phyloP scores from a whole-genome alignment of 2,329 filamentous ascomycete genomes.

The Lojkania enalia region DNA sequence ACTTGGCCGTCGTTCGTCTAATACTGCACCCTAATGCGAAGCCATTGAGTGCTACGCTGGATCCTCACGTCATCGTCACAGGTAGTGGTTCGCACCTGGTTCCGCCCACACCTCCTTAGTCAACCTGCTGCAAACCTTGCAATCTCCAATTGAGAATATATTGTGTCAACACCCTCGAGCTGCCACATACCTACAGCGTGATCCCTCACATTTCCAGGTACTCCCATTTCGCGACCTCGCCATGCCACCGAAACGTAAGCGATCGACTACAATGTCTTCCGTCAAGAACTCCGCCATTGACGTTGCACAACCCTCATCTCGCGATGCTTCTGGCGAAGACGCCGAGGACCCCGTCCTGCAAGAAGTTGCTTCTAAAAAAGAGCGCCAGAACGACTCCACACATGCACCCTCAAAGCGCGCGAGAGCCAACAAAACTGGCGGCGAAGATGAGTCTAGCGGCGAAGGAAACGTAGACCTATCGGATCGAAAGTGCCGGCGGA shows the following conservation, averaged over 20 bases:
- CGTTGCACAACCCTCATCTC: conserved; percentile 71
- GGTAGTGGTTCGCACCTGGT: background rate
- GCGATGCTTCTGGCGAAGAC: conserved; percentile 83
- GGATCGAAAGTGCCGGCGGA: conserved; percentile 41
- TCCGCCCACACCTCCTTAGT: background rate
- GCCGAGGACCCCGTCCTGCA: conserved; percentile 70
- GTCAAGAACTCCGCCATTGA: conserved; percentile 57
- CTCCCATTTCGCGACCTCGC: background rate
- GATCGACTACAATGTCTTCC: conserved; percentile 60
- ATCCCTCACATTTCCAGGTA: conserved; percentile 11
- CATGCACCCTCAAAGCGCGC: conserved; percentile 71
- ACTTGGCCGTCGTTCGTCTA: background rate
- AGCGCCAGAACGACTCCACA: conserved; percentile 59
- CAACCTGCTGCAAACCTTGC: background rate
- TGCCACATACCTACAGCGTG: background rate
- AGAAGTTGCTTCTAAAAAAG: conserved; percentile 60
- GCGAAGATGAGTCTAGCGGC: conserved; percentile 24
- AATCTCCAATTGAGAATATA: no score
- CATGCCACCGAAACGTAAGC: conserved; percentile 74
- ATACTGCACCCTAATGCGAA: background rate
- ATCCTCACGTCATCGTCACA: conserved; percentile 4
- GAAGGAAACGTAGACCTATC: conserved; percentile 10
- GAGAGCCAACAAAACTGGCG: conserved; percentile 58
- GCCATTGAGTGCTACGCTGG: background rate
- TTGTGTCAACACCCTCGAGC: background rate